Evolutionary conservation across 805 yeast species (phyloP), one percentile per base, ranked within the genome.

Genomic region (Pichia californica): DNA sequence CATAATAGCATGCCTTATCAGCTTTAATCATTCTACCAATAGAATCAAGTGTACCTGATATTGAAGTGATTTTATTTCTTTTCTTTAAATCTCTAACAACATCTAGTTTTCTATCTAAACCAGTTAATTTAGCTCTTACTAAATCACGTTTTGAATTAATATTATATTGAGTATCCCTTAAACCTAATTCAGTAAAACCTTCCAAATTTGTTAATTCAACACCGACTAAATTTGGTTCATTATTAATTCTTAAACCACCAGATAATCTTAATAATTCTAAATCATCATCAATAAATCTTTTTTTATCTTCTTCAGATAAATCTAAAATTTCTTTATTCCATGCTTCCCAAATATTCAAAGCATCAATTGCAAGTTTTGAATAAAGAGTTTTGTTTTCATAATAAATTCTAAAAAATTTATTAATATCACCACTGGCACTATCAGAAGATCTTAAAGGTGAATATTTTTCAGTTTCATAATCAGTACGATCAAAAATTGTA

Each of bases 1-100:
- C 53, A 21, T 43, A 49, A 19, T 38, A 46, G 19, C 52, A 50
- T 8, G 50, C 53, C 27, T 48, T 48, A 34, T 46, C 50, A 8
- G 58, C 51, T 15, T 53, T 46, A 11, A 54, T 29, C 50, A 53
- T 42, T 11, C 58, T 44, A 20, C 53, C 51, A 30, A 47, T 41
- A 15, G 51, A 37, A 30, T 52, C 55, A 15, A 48, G 32, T 18
- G 49, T 43, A n/a, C 51, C 51, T n/a, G 51, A 38, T 25, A 49
- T 38, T 7, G 32, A 38, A 2, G 27, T 25, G 11, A 45, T 36
- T 30, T 45, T 46, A 6, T 34, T 31, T 28, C 45, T 43, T 16
- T 37, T 16, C 28, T 48, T 43, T 14, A 44, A 40, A 25, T 49
- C 47, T 18, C 38, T 29, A 8, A 47, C 39, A 11, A 49, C 52